Evolutionary conservation across 805 yeast genomes (phyloP), one percentile per base, ranked within the genome.

Genomic region (Saccharomycopsis lassenensis): DNA sequence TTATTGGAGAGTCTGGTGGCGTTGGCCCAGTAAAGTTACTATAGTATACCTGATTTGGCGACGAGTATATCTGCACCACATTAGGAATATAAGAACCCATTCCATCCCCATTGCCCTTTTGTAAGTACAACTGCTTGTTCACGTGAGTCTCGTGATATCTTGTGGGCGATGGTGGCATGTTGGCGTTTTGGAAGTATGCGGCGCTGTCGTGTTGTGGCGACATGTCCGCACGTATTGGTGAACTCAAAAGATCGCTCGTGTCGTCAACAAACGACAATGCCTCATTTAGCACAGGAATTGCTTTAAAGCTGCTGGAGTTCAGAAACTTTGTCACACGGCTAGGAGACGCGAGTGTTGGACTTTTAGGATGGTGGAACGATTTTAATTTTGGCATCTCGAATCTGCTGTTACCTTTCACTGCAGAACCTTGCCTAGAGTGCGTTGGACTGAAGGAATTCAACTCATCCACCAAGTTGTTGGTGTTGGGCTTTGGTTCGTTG

Each of bases 361-460:
- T 22, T 25, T 42, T 42, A n/a, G n/a, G n/a, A 8, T 34, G 35
- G 12, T 31, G 18, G 16, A 43, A 40, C 10, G 45, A 25, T 33
- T 41, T 40, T 17, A 43, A 35, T 20, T 38, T 37, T 34, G 46
- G 46, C 27, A 37, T 16, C 11, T 40, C 46, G n/a, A 40, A 36
- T n/a, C n/a, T n/a, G n/a, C n/a, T n/a, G n/a, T n/a, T n/a, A 18
- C 12, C 17, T 18, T 31, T 36, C 5, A 23, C 24, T 6, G 14
- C 26, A 4, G 44, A 41, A 25, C 12, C 31, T 14, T 19, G 30
- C 21, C 38, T 29, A 4, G 35, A 29, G 16, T 39, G 42, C 8
- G 32, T 20, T 23, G 41, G 41, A 24, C 36, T 39, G 10, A 25
- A 29, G 4, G 26, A 6, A 8, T 18, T 24, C 5, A 42, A 20